These are phyloP conservation scores for Stachybotrys chartarum DNA, from an alignment of 2,329 filamentous ascomycete species.

Conservation along the genomic window DNA sequence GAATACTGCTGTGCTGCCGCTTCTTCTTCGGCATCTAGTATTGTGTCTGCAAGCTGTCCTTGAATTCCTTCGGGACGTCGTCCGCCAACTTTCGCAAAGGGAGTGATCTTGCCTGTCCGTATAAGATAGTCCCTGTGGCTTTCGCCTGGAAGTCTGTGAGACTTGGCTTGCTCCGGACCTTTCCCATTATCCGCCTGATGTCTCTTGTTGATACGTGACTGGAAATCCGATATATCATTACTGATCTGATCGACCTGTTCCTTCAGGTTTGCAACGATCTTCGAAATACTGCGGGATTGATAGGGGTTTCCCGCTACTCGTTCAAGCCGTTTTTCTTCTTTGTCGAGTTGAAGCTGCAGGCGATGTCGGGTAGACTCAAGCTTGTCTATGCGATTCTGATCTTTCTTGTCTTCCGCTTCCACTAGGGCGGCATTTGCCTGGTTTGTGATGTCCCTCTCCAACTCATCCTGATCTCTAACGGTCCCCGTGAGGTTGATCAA, in stretches of 20 bases:
- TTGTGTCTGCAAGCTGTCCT: slow-evolving; percentile 66
- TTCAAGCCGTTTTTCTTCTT: slow-evolving; percentile 38
- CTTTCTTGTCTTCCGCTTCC: slow-evolving; percentile 56
- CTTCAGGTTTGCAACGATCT: slow-evolving; percentile 60
- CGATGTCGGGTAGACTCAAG: slow-evolving; percentile 47
- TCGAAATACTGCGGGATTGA: slow-evolving; percentile 50
- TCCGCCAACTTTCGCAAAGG: slow-evolving; percentile 73
- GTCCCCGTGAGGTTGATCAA: slow-evolving; percentile 58
- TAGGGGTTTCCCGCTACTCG: slow-evolving; percentile 35
- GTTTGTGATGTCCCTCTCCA: slow-evolving; percentile 76
- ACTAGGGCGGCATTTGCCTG: slow-evolving; percentile 54
- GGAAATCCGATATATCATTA: slow-evolving; percentile 73
- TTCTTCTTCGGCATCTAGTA: slow-evolving; percentile 77
- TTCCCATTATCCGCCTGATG: slow-evolving; percentile 45
- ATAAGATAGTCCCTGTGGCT: slow-evolving; percentile 84
- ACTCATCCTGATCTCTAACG: slow-evolving; percentile 78
- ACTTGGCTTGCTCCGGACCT: slow-evolving; percentile 34
- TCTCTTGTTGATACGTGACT: slow-evolving; percentile 70
- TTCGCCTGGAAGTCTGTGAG: slow-evolving; percentile 66
- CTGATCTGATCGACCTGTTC: slow-evolving; percentile 57
- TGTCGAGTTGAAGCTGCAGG: slow-evolving; percentile 58
- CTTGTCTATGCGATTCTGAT: slow-evolving; percentile 55
- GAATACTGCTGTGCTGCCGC: slow-evolving; percentile 32
- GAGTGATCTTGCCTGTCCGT: slow-evolving; percentile 94
- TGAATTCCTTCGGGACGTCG: slow-evolving; percentile 54